A percentile compares a stretch with the other conserved stretches of the same genome.
Evolutionary conservation across 1,139 yeast species (phyloP).

Genomic region (Hansenula sp.): DNA sequence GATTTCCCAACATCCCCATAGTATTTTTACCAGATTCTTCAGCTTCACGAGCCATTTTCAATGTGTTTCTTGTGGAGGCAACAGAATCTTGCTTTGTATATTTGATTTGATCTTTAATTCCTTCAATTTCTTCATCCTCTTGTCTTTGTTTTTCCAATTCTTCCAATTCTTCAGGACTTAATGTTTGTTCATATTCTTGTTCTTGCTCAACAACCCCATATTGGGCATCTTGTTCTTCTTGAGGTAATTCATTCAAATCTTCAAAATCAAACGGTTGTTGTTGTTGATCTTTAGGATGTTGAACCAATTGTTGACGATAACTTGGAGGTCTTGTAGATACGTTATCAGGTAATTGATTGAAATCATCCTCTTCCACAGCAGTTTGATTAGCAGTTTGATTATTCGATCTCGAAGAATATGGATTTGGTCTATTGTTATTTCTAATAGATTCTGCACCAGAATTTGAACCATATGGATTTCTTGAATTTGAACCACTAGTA

Average conservation of each 20-base stretch:
- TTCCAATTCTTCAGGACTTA: constrained; percentile 15
- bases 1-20: constrained; percentile 88
- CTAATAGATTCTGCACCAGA: too few species aligned
- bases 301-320: constrained; percentile 1
- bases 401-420: background rate
- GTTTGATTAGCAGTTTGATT: background rate
- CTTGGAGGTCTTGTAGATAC: constrained; percentile 7
- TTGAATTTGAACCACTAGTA: too few species aligned
- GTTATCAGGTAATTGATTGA: constrained; percentile 13
- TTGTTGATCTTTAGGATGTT: constrained; percentile 7
- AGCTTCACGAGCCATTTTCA: constrained; percentile 87
- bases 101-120: constrained; percentile 77
- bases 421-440: background rate
- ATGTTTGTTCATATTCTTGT: constrained; percentile 2
- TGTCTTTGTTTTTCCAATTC: constrained; percentile 47
- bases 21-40: constrained; percentile 89
- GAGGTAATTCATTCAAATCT: constrained; percentile 5
- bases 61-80: constrained; percentile 79
- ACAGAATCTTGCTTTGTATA: constrained; percentile 87
- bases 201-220: background rate
- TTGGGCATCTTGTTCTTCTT: constrained; percentile 6
- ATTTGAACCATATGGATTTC: too few species aligned
- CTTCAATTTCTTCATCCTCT: constrained; percentile 88
- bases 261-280: constrained; percentile 6
- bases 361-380: constrained; percentile 14